phyloP scores from a whole-genome alignment of 2,329 filamentous ascomycete genomes.

The Esteya vermicola region DNA sequence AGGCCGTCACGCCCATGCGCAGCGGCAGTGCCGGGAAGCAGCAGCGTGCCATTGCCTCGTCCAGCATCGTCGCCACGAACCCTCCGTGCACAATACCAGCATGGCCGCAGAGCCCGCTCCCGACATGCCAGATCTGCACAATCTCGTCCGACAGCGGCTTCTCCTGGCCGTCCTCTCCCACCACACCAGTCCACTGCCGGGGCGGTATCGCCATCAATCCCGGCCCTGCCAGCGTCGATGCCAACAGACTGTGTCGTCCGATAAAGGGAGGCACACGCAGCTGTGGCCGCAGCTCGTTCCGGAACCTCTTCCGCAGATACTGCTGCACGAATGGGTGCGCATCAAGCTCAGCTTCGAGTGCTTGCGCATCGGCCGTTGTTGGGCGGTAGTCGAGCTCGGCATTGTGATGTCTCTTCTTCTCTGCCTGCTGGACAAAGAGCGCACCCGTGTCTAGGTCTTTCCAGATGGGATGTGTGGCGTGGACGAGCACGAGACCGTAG shows the following conservation, averaged over 20 bases:
- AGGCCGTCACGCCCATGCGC: constrained; percentile 75
- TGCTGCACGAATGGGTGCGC: constrained; percentile 56
- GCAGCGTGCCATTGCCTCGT: constrained; percentile 78
- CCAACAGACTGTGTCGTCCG: constrained; percentile 65
- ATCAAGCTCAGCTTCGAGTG: constrained; percentile 61
- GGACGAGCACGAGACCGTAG: neutral
- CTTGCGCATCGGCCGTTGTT: constrained; percentile 34
- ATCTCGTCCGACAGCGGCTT: constrained; percentile 53
- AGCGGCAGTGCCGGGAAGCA: constrained; percentile 82
- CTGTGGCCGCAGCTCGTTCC: constrained; percentile 74
- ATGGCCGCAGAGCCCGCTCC: constrained; percentile 71
- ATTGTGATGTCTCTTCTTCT: neutral
- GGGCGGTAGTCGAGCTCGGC: constrained; percentile 33
- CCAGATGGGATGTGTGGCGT: neutral
- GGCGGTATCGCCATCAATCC: constrained; percentile 71
- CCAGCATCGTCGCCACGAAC: constrained; percentile 78
- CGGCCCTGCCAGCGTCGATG: constrained; percentile 60
- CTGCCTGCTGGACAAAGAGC: neutral
- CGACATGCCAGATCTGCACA: constrained; percentile 64
- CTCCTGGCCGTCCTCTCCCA: no score
- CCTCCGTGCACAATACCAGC: constrained; percentile 85
- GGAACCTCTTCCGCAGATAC: no score
- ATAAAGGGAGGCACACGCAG: constrained; percentile 65
- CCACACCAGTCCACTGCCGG: constrained; percentile 59
- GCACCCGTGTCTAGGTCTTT: neutral